A percentile compares a stretch with the other conserved stretches of the same genome.
Evolutionary conservation across 1,284 basidiomycete species (phyloP).

Genomic region (Ganoderma meredithae): DNA sequence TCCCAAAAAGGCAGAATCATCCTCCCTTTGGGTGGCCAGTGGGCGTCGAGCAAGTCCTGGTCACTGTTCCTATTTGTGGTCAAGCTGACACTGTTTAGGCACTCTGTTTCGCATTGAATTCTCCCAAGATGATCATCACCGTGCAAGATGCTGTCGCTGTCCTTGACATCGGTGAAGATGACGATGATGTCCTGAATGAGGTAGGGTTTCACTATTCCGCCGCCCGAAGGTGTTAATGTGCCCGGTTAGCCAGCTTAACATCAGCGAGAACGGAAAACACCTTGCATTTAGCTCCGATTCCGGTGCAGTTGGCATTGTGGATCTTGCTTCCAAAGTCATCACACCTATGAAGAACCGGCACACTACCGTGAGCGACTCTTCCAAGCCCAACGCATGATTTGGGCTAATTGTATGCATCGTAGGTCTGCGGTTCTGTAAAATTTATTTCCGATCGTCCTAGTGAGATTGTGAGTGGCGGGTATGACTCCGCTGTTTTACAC

Average conservation of each 20-base stretch:
- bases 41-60: slow-evolving; percentile 56
- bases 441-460: slow-evolving; percentile 74
- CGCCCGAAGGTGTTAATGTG: slow-evolving; percentile 13
- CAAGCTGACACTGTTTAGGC: slow-evolving; percentile 26
- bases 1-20: slow-evolving; percentile 47
- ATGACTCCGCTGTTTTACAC: slow-evolving; percentile 73
- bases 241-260: slow-evolving; percentile 62
- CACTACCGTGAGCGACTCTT: slow-evolving; percentile 56
- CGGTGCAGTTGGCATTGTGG: slow-evolving; percentile 70
- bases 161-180: slow-evolving; percentile 56
- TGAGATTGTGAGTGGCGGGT: slow-evolving; percentile 80
- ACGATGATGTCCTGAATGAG: slow-evolving; percentile 73
- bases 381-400: background rate
- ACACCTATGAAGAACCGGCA: slow-evolving; percentile 68
- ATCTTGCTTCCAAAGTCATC: slow-evolving; percentile 56
- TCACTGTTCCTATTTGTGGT: background rate
- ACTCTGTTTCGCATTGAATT: slow-evolving; percentile 35
- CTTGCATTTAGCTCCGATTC: slow-evolving; percentile 76
- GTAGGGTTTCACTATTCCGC: slow-evolving; percentile 45
- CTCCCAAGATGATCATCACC: slow-evolving; percentile 35
- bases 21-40: slow-evolving; percentile 66
- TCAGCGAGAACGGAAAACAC: slow-evolving; percentile 60
- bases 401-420: slow-evolving; percentile 7
- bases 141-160: slow-evolving; percentile 53
- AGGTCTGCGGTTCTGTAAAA: slow-evolving; percentile 74